Evolutionary conservation across 1,284 basidiomycete genomes (phyloP).

Genomic region (Exobasidium cylindrosporum): DNA sequence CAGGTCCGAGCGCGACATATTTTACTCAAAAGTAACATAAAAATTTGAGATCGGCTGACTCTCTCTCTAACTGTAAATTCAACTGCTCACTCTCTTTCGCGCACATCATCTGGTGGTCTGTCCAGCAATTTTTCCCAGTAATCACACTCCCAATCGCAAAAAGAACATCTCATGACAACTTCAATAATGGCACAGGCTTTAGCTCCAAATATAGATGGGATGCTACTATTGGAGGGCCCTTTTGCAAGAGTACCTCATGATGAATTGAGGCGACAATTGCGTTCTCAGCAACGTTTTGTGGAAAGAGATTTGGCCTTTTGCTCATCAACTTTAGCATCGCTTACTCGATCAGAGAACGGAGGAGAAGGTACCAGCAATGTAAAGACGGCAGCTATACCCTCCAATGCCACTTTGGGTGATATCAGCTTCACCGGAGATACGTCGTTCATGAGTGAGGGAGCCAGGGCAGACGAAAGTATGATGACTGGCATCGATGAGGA

Average conservation of each 20-base stretch:
- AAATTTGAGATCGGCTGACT: too few species aligned
- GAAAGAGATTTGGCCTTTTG: conserved; percentile 34
- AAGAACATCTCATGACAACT: too few species aligned
- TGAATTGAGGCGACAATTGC: conserved; percentile 37
- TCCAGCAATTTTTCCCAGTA: too few species aligned
- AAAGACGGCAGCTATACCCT: background rate
- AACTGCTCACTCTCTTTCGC: background rate
- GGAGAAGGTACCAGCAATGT: background rate
- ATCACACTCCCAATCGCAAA: too few species aligned
- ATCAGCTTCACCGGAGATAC: background rate
- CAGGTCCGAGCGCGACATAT: background rate
- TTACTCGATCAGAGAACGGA: background rate
- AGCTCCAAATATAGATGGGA: conserved; percentile 61
- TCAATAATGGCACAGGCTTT: background rate
- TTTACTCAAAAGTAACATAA: too few species aligned
- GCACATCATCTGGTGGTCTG: background rate
- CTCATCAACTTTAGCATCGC: conserved; percentile 14
- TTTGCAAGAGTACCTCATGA: conserved; percentile 67
- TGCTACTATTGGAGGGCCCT: conserved; percentile 82
- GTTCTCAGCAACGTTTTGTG: conserved; percentile 42
- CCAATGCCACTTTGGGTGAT: background rate
- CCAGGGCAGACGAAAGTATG: background rate
- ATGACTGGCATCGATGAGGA: background rate
- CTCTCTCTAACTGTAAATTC: too few species aligned
- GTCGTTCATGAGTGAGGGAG: background rate